Evolutionary conservation across 2,329 filamentous ascomycete genomes (phyloP).

Genomic region (Elsinoe arachidis): DNA sequence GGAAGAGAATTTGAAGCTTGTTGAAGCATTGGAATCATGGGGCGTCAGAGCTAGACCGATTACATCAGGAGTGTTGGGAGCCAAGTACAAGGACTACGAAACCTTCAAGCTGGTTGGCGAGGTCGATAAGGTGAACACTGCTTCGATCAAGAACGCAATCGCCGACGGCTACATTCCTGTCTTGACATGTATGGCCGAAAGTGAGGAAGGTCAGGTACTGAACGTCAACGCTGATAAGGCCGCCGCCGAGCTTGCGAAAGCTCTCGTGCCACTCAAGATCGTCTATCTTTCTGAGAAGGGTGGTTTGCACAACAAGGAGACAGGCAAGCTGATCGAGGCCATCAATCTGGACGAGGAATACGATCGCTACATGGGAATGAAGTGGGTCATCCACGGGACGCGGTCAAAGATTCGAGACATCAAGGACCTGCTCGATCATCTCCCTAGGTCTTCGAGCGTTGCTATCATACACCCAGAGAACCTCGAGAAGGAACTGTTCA

Average conservation of each 20-base stretch:
- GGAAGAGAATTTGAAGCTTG: constrained; percentile 88
- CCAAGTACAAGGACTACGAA: constrained; percentile 91
- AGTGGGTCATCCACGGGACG: constrained; percentile 92
- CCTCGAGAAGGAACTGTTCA: constrained; percentile 93
- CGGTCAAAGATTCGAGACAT: constrained; percentile 96
- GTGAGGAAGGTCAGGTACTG: constrained; percentile 78
- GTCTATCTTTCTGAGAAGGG: constrained; percentile 99
- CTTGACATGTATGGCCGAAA: constrained; percentile 93
- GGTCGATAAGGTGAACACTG: constrained; percentile 85
- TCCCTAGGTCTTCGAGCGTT: constrained; percentile 87
- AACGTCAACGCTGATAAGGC: constrained; percentile 98
- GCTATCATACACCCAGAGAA: constrained; percentile 96
- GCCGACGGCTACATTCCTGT: constrained; percentile 86
- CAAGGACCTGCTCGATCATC: constrained; percentile 79
- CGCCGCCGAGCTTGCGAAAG: constrained; percentile 81
- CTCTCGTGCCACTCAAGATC: constrained; percentile 88
- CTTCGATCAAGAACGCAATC: constrained; percentile 83
- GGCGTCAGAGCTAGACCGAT: constrained; percentile 84
- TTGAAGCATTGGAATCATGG: constrained; percentile 80
- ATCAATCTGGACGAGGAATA: constrained; percentile 98
- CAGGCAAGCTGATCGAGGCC: constrained; percentile 88
- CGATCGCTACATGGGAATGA: constrained; percentile 81
- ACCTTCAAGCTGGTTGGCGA: constrained; percentile 95
- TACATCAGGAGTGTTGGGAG: constrained; percentile 79
- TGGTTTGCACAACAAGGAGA: constrained; percentile 85